These are phyloP conservation scores for Orbilia quercus DNA, from an alignment of 2,329 filamentous ascomycete species.

Conservation along the genomic window DNA sequence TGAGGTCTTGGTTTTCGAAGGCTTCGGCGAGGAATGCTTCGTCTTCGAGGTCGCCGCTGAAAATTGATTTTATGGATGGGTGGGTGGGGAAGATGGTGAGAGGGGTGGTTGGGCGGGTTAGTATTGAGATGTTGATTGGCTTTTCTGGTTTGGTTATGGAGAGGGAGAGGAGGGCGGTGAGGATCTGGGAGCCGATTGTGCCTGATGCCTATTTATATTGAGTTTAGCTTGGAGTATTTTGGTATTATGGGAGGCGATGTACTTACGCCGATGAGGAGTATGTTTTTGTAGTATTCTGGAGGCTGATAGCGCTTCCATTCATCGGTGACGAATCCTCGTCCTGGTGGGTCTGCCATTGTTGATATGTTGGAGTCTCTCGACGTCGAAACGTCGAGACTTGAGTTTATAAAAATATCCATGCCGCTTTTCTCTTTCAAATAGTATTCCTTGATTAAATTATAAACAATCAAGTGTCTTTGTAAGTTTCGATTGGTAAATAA, in stretches of 20 bases:
- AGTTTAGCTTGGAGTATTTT: conserved; percentile 5
- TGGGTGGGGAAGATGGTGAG: conserved; percentile 21
- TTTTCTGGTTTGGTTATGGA: conserved; percentile 19
- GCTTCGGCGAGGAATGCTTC: conserved; percentile 3
- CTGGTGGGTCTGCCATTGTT: too few species aligned
- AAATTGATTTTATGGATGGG: conserved; percentile 11
- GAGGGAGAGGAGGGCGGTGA: conserved; percentile 13
- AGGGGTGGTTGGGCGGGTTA: conserved; percentile 21
- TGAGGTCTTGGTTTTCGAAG: conserved; percentile 25
- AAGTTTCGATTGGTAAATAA: too few species aligned
- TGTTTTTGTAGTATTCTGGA: conserved; percentile 6
- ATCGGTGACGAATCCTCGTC: too few species aligned
- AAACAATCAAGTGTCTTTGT: too few species aligned
- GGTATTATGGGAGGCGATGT: too few species aligned
- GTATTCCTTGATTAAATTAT: background rate
- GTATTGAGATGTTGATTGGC: conserved; percentile 17
- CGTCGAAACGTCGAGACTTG: too few species aligned
- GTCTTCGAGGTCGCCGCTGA: conserved; percentile 17
- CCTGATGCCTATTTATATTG: conserved; percentile 27
- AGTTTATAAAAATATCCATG: too few species aligned
- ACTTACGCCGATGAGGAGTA: conserved; percentile 30
- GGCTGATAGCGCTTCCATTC: too few species aligned
- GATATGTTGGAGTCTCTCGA: too few species aligned
- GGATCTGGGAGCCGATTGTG: conserved; percentile 22
- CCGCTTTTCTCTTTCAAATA: too few species aligned